Evolutionary conservation across 176 grass and related monocot species (phyloP), one percentile per base, ranked within the genome.

Genomic region (Aegilops longissima): DNA sequence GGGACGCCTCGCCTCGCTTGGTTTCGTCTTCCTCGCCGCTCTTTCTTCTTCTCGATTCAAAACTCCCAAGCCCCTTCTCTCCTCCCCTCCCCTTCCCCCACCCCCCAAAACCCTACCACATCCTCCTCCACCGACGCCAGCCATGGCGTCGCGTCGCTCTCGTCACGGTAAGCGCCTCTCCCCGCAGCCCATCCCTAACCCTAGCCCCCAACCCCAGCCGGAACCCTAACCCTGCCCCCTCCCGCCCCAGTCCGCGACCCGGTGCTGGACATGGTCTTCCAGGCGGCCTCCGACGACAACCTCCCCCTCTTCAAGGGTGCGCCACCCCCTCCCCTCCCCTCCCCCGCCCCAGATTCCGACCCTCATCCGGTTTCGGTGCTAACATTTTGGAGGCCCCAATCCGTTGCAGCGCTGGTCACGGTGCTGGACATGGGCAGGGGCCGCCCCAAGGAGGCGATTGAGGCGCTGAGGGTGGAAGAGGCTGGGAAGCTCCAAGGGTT

Each of bases 101-200:
- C 29, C 29, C 13, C 30, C 59, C 61, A 12, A 71, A 70, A 70
- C 68, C 68, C 68, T 70, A 70, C 68, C 18, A 38, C 5, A 18
- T 39, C 68, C 68, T 70, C 66, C 33, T 71, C 68, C 12, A 13
- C 69, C 69, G 35, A 6, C 69, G 35, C 69, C 69, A 71, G 35
- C 69, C 35, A 71, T 71, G 69, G 69, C 69, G 69, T 3, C 35
- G 20, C 20, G 9, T 21, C 36, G 11, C n/a, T 9, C 39, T 0
- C 69, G 36, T 36, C 5, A 71, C 69, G 69, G 69, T 71, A 71
- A 71, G 69, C 69, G 69, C 20, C 69, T 39, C 35, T 71, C 69
- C 13, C 69, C 69, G 3, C 68, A 40, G 9, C 69, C 18, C 69
- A 40, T 71, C 69, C 35, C 20, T 3, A 70, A 11, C 69, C 68